Conservation (phyloP, 1,139 yeast species). For the Meyerozyma athensensis region DNA sequence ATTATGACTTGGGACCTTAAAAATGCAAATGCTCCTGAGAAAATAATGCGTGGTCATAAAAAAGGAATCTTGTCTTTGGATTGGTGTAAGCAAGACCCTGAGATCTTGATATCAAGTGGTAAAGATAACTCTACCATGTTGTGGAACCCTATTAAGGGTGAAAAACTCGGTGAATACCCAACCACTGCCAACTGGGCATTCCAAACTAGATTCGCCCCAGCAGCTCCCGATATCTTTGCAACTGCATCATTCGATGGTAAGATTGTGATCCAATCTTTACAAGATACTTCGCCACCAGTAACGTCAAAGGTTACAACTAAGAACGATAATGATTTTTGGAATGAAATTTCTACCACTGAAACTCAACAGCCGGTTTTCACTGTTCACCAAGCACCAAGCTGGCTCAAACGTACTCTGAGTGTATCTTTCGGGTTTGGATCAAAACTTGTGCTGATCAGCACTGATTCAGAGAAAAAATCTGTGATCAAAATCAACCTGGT, state of each 20-base stretch:
- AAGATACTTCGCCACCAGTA: slow-evolving; percentile 63
- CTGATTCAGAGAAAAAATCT: slow-evolving; percentile 37
- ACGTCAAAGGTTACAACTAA: slow-evolving; percentile 42
- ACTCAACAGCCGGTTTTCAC: slow-evolving; percentile 69
- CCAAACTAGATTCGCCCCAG: slow-evolving; percentile 80
- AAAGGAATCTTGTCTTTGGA: slow-evolving; percentile 87
- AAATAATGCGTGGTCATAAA: slow-evolving; percentile 70
- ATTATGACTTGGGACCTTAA: slow-evolving; percentile 92
- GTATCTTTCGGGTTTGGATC: slow-evolving; percentile 95
- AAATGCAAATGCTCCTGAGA: slow-evolving; percentile 85
- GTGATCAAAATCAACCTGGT: slow-evolving; percentile 50
- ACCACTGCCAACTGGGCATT: slow-evolving; percentile 93
- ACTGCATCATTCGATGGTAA: slow-evolving; percentile 92
- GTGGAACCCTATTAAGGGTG: slow-evolving; percentile 83
- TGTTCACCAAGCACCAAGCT: slow-evolving; percentile 77
- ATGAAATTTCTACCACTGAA: slow-evolving; percentile 64
- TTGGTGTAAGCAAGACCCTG: slow-evolving; percentile 87
- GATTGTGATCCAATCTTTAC: slow-evolving; percentile 77
- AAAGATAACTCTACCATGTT: slow-evolving; percentile 82
- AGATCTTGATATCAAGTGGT: slow-evolving; percentile 78
- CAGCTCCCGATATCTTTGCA: slow-evolving; percentile 87
- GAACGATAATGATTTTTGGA: slow-evolving; percentile 78
- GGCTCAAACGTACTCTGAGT: slow-evolving; percentile 75
- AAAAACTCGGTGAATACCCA: slow-evolving; percentile 80
- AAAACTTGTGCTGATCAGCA: slow-evolving; percentile 60